Conservation (phyloP, 2,329 filamentous ascomycete species). For the Xylaria sp. region DNA sequence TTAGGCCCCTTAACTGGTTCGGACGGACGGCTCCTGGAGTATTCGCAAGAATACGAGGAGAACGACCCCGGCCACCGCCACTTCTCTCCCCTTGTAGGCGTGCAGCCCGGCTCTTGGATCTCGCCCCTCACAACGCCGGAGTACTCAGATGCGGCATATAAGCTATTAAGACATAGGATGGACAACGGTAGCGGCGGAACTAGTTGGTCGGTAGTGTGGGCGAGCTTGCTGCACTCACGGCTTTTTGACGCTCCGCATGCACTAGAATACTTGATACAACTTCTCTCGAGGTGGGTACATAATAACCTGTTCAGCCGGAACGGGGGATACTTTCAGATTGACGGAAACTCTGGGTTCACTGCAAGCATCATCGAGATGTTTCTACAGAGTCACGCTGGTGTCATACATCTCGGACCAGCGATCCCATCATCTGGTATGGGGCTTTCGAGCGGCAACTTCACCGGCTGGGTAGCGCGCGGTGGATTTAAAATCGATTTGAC, state of each 20-base stretch:
- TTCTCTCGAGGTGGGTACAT: conserved; percentile 5
- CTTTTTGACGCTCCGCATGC: neutral
- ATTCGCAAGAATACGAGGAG: conserved; percentile 3
- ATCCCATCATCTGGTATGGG: conserved; percentile 14
- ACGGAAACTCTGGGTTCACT: conserved; percentile 18
- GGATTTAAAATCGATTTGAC: conserved; percentile 13
- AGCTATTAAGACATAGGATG: conserved; percentile 3
- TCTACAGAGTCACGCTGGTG: conserved; percentile 17
- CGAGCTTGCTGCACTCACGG: conserved; percentile 2
- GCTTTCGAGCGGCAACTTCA: conserved; percentile 8
- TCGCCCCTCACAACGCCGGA: neutral
- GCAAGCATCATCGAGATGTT: conserved; percentile 16
- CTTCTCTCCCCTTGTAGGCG: conserved; percentile 2
- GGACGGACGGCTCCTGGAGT: neutral
- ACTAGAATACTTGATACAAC: neutral
- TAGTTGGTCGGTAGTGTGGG: conserved; percentile 3
- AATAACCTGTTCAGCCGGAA: conserved; percentile 1
- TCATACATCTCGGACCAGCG: conserved; percentile 17
- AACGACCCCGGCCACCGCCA: conserved; percentile 3
- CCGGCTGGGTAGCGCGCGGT: conserved; percentile 13
- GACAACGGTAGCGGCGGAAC: neutral
- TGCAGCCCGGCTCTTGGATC: conserved; percentile 5
- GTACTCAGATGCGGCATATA: neutral
- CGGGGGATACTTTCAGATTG: conserved; percentile 17
- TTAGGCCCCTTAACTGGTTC: neutral